Conservation (phyloP, 2,329 filamentous ascomycete genomes). For the Venturia pyrina region DNA sequence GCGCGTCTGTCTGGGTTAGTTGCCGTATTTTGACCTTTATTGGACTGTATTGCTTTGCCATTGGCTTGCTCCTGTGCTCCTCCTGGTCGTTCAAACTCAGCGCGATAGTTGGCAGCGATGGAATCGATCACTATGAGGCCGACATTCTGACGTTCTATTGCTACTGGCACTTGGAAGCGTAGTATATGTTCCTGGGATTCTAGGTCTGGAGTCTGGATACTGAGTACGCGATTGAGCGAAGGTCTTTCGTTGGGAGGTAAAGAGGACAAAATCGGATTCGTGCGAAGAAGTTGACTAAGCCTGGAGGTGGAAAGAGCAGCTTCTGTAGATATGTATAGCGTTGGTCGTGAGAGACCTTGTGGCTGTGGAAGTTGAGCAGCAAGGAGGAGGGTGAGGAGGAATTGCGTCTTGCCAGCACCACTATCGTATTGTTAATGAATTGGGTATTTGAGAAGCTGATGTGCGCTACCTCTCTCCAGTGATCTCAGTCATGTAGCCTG, state of each 20-base stretch:
- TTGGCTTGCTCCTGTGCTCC: conserved; percentile 28
- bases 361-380: conserved; percentile 72
- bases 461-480: conserved; percentile 67
- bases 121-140: conserved; percentile 83
- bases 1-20: not conserved
- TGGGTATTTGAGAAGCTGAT: conserved; percentile 15
- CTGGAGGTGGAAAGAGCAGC: conserved; percentile 72
- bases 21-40: not conserved
- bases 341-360: conserved; percentile 58
- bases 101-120: conserved; percentile 89
- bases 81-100: conserved; percentile 62
- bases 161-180: conserved; percentile 81
- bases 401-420: conserved; percentile 89
- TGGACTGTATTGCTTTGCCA: not conserved
- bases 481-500: conserved; percentile 76
- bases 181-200: conserved; percentile 95
- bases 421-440: conserved; percentile 27
- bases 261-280: conserved; percentile 50
- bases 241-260: conserved; percentile 38
- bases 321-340: conserved; percentile 92
- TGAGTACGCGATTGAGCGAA: conserved; percentile 66
- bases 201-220: conserved; percentile 76
- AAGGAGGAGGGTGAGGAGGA: conserved; percentile 76
- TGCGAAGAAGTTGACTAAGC: conserved; percentile 65
- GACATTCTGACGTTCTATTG: conserved; percentile 63